Evolutionary conservation across 257 asterid genomes (phyloP).

Genomic region (Prunella vulgaris): DNA sequence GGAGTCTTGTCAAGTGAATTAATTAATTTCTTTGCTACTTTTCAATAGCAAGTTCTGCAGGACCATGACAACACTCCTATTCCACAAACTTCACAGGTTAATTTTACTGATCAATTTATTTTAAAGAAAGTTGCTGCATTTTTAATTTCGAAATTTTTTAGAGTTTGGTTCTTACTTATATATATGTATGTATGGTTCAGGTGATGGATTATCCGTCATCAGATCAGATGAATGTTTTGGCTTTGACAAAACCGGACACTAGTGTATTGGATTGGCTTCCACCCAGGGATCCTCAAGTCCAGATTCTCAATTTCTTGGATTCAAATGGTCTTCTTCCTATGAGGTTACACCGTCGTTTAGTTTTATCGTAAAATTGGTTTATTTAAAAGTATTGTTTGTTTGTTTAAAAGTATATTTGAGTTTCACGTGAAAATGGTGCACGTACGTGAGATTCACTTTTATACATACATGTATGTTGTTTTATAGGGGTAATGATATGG

Average conservation of each 20-base stretch:
- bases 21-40: background rate
- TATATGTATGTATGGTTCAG: constrained; percentile 26
- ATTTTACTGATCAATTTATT: background rate
- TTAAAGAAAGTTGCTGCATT: no score
- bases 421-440: no score
- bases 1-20: background rate
- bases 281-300: constrained; percentile 61
- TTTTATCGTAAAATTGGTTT: no score
- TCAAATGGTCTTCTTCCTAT: constrained; percentile 60
- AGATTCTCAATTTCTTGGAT: constrained; percentile 69
- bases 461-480: no score
- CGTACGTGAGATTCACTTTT: no score
- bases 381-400: no score
- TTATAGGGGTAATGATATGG: no score
- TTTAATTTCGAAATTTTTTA: no score
- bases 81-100: constrained; percentile 50
- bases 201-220: constrained; percentile 41
- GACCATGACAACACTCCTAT: constrained; percentile 42
- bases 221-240: constrained; percentile 35
- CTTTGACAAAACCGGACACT: constrained; percentile 27
- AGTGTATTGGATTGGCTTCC: constrained; percentile 64
- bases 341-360: no score
- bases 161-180: no score
- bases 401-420: no score
- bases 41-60: constrained; percentile 54